Evolutionary conservation across 495 filamentous ascomycete species (phyloP).

Genomic region (Hypoxylon trugodes): DNA sequence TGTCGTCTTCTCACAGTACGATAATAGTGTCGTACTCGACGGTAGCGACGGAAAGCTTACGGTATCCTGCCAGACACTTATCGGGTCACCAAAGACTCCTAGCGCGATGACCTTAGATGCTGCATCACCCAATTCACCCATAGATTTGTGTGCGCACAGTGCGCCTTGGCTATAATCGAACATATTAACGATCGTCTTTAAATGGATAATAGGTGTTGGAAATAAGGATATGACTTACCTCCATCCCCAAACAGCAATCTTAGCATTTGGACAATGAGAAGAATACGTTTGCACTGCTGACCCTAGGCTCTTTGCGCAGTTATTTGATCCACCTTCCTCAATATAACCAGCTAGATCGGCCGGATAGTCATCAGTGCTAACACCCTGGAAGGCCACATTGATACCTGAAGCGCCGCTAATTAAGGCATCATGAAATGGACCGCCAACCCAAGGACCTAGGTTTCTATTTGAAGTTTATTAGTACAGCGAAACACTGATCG

Average conservation of each 20-base stretch:
- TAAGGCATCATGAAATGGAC: conserved; percentile 30
- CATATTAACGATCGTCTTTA: background rate
- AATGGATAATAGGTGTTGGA: background rate
- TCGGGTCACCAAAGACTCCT: conserved; percentile 35
- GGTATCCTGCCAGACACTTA: conserved; percentile 31
- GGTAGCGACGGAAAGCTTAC: conserved; percentile 26
- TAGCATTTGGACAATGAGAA: conserved; percentile 23
- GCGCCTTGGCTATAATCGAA: conserved; percentile 35
- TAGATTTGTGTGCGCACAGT: conserved; percentile 34
- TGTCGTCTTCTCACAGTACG: conserved; percentile 33
- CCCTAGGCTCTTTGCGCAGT: conserved; percentile 31
- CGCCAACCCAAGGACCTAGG: conserved; percentile 34
- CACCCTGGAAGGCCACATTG: conserved; percentile 34
- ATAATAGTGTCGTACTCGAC: conserved; percentile 6
- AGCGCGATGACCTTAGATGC: conserved; percentile 34
- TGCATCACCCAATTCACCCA: conserved; percentile 20
- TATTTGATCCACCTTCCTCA: conserved; percentile 30
- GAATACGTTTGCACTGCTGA: conserved; percentile 24
- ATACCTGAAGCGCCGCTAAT: conserved; percentile 7
- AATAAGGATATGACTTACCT: no score
- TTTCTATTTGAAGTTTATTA: conserved; percentile 25
- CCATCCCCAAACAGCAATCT: conserved; percentile 39
- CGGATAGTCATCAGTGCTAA: conserved; percentile 27
- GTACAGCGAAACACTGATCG: background rate
- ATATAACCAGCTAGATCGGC: conserved; percentile 36